phyloP scores from a whole-genome alignment of 2,329 filamentous ascomycete species.

The Dactylella cylindrospora region DNA sequence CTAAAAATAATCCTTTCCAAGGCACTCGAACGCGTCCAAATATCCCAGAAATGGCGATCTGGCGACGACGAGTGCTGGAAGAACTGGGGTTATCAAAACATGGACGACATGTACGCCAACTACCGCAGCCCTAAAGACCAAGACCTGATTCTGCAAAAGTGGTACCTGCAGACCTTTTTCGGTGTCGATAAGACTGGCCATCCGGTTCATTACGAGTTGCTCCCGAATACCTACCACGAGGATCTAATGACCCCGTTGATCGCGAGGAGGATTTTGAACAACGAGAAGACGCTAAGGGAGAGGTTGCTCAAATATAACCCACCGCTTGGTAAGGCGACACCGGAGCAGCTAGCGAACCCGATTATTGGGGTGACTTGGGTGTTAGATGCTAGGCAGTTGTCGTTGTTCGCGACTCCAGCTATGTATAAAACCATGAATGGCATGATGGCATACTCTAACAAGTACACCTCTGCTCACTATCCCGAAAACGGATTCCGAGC shows the following conservation, averaged over 20 bases:
- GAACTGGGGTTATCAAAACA: slow-evolving; percentile 9
- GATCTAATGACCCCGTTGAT: slow-evolving; percentile 29
- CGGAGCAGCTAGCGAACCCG: slow-evolving; percentile 22
- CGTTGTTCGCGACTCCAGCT: slow-evolving; percentile 23
- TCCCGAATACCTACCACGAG: slow-evolving; percentile 27
- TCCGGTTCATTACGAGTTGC: slow-evolving; percentile 32
- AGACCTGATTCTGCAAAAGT: slow-evolving; percentile 16
- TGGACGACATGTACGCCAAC: slow-evolving; percentile 33
- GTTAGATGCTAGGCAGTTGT: slow-evolving; percentile 27
- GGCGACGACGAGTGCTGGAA: slow-evolving; percentile 33
- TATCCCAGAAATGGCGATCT: slow-evolving; percentile 25
- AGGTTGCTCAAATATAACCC: slow-evolving; percentile 16
- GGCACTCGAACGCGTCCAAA: slow-evolving; percentile 13
- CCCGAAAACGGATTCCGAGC: slow-evolving; percentile 33
- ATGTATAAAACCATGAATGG: slow-evolving; percentile 41
- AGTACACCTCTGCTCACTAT: slow-evolving; percentile 37
- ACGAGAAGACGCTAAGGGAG: slow-evolving; percentile 32
- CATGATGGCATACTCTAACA: slow-evolving; percentile 38
- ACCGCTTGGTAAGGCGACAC: slow-evolving; percentile 4
- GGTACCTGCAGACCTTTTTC: slow-evolving; percentile 40
- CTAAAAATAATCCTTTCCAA: slow-evolving; percentile 15
- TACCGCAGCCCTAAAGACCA: slow-evolving; percentile 18
- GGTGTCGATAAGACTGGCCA: slow-evolving; percentile 30
- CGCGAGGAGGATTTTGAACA: slow-evolving; percentile 29
- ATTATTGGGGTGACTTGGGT: slow-evolving; percentile 27